Evolutionary conservation across 2,329 filamentous ascomycete species (phyloP), one percentile per base, ranked within the genome.

Genomic region (Pyrenochaeta sp.): DNA sequence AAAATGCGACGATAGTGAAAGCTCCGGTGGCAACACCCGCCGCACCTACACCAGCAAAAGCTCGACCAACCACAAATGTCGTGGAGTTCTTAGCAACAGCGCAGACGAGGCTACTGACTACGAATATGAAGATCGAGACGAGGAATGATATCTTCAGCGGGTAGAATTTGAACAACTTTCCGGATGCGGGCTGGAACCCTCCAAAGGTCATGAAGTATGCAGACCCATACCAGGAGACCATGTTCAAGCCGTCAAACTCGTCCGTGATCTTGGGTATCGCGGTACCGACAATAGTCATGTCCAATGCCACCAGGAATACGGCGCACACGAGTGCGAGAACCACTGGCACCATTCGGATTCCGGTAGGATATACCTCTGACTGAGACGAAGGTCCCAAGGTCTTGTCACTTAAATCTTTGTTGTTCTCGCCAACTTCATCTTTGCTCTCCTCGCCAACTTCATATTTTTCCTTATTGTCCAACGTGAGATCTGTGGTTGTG

Each of bases 21-120:
- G 23, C 61, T 55, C 28, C 55, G 58, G 53, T 41, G n/a, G 44
- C 44, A 19, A 74, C 62, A 3, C 73, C 72, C 7, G 67, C 67
- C 10, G 58, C 64, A 14, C 74, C 72, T 8, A 67, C 38, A 21
- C 72, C 73, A 22, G 68, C 61, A 24, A 76, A 68, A 0, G 69
- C 68, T 14, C 72, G 50, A 8, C 72, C 72, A 24, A 74, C 57
- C 28, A 75, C 72, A 15, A 75, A 54, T 2, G 65, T 65, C 6
- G 58, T 60, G 4, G 63, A 68, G 35, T 62, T 70, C 10, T 61
- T 63, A 1, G 72, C 66, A 1, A 71, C 64, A 60, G 34, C 82
- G 53, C 80, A 82, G 10, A 85, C 59, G 7, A 79, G 53, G 1
- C 78, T 82, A 2, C 82, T 82, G 7, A 83, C 9, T 55, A 83